Evolutionary conservation across 768 basidiomycete species (phyloP), one percentile per base, ranked within the genome.

Genomic region (Lactarius sp.): DNA sequence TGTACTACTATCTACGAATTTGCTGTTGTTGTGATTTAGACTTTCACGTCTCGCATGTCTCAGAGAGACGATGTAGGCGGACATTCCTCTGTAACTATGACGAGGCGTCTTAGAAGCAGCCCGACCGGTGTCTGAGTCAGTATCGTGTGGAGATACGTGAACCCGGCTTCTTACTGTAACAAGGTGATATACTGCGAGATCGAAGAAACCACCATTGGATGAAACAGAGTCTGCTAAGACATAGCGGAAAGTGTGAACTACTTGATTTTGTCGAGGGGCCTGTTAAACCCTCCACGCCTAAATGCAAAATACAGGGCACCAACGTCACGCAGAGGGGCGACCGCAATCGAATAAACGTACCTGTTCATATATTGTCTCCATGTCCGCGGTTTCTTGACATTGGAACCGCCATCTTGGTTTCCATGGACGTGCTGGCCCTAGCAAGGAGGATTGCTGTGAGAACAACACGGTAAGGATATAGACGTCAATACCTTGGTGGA

Each of bases 361-460:
- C 94, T 83, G 74, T 98, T 98, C 96, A 99, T 99, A 75, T 99
- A 99, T 75, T 98, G 96, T 67, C 94, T 81, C 95, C 94, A 96
- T 31, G 92, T 95, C 64, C 93, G 80, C 61, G 83, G 83, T 77
- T 92, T 94, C 81, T 90, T 94, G 69, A 88, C 75, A 59, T 83
- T 74, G 41, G 79, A 81, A 42, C 64, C 70, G 50, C 87, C 89
- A 65, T 89, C 87, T 75, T 95, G 88, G 64, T 96, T 94, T 27
- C 93, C 91, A 42, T 81, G 78, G 41, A 94, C 90, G 52, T 80
- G 83, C 71, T 90, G 90, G 49, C 88, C 88, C 92, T 93, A 69
- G 39, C 52, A 68, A 61, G 53, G 52, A 27, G 20, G 39, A 41
- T 34, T 13, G 27, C 12, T 4, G 7, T 12, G 56, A 42, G 31